A percentile compares a stretch with the other conserved stretches of the same genome.
phyloP scores from a whole-genome alignment of 2,329 filamentous ascomycete genomes.

The Pseudopithomyces maydicus region DNA sequence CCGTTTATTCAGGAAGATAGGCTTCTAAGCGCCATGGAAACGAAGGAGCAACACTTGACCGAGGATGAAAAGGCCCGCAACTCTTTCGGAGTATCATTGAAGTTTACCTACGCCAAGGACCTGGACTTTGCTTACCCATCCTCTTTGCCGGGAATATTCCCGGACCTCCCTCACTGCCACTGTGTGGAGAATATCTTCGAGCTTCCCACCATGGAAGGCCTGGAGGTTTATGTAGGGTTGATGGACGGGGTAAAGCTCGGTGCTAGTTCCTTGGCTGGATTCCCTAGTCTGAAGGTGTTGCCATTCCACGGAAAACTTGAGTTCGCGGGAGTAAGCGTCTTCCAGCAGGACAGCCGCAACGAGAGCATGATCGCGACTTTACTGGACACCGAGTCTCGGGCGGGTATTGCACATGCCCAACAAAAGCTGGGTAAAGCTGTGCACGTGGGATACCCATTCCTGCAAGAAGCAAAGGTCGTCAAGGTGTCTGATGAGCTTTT shows the following conservation, averaged over 20 bases:
- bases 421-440: slow-evolving; percentile 82
- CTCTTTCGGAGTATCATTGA: slow-evolving; percentile 87
- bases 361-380: slow-evolving; percentile 95
- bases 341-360: slow-evolving; percentile 93
- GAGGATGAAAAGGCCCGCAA: slow-evolving; percentile 82
- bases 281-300: slow-evolving; percentile 86
- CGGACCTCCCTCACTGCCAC: slow-evolving; percentile 82
- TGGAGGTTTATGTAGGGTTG: slow-evolving; percentile 83
- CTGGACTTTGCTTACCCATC: slow-evolving; percentile 85
- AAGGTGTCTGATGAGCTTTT: slow-evolving; percentile 93
- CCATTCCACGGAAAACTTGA: slow-evolving; percentile 81
- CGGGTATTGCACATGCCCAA: slow-evolving; percentile 74
- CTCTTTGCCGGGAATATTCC: slow-evolving; percentile 86
- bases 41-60: slow-evolving; percentile 78
- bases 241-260: slow-evolving; percentile 85
- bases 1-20: slow-evolving; percentile 96
- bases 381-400: slow-evolving; percentile 72
- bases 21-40: slow-evolving; percentile 81
- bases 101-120: slow-evolving; percentile 84
- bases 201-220: slow-evolving; percentile 85
- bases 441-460: slow-evolving; percentile 91
- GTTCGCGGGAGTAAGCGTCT: slow-evolving; percentile 91
- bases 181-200: slow-evolving; percentile 98
- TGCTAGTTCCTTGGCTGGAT: slow-evolving; percentile 83
- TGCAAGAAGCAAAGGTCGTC: slow-evolving; percentile 90